A percentile compares a stretch with the other conserved stretches of the same genome.
phyloP scores from a whole-genome alignment of 768 basidiomycete genomes.

The Phaffia tasmanica region DNA sequence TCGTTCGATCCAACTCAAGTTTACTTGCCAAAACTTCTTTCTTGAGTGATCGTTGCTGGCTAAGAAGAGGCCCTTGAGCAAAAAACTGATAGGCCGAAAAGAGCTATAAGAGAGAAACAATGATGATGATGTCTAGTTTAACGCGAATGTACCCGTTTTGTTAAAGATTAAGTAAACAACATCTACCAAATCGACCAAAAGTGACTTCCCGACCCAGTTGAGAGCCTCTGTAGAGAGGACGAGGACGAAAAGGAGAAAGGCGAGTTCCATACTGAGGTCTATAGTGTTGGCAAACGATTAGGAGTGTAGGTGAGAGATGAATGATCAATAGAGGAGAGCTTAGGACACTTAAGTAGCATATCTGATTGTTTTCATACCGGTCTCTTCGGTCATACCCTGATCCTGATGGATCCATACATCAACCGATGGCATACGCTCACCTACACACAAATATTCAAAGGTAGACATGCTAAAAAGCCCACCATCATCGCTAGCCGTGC shows the following conservation, averaged over 20 bases:
- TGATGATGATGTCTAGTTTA: neutral
- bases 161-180: neutral
- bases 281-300: too few species aligned
- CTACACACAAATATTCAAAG: too few species aligned
- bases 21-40: slow-evolving; percentile 66
- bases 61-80: slow-evolving; percentile 44
- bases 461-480: too few species aligned
- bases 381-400: too few species aligned
- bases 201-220: slow-evolving; percentile 77
- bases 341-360: too few species aligned
- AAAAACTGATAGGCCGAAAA: slow-evolving; percentile 64
- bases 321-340: too few species aligned
- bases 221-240: slow-evolving; percentile 74
- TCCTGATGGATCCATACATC: too few species aligned
- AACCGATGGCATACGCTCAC: too few species aligned
- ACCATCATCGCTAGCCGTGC: too few species aligned
- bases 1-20: slow-evolving; percentile 74
- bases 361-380: too few species aligned
- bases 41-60: slow-evolving; percentile 62
- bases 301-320: too few species aligned
- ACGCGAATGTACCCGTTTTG: neutral
- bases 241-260: slow-evolving; percentile 67
- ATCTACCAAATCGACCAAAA: slow-evolving; percentile 68
- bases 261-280: slow-evolving; percentile 41
- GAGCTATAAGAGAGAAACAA: slow-evolving; percentile 43